These are phyloP conservation scores for Leishmania arabica DNA, from an alignment of 208 protist species.

Conservation along the genomic window DNA sequence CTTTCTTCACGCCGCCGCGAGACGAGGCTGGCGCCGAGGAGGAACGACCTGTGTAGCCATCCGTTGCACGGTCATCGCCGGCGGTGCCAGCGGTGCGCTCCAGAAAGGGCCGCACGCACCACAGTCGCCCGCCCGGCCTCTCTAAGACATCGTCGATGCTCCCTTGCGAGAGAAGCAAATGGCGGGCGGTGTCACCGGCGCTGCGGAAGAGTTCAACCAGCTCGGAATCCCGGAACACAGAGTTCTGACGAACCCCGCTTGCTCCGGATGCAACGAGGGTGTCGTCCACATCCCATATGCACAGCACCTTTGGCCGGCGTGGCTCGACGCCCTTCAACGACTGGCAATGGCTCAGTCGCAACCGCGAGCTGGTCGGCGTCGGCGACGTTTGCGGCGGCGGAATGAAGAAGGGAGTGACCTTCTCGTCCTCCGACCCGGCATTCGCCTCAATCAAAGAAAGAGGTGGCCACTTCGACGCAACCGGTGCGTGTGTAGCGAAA, in stretches of 20 bases:
- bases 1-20: slow-evolving; percentile 2
- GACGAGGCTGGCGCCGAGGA: neutral
- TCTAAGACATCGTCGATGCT: slow-evolving; percentile 87
- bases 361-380: slow-evolving; percentile 14
- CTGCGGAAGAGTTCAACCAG: slow-evolving; percentile 52
- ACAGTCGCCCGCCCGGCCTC: slow-evolving; percentile 25
- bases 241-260: slow-evolving; percentile 61
- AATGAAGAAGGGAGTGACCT: neutral
- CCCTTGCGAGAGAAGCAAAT: slow-evolving; percentile 82
- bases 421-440: neutral
- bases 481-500: neutral
- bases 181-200: slow-evolving; percentile 37
- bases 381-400: neutral
- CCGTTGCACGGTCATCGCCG: neutral
- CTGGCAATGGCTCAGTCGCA: neutral
- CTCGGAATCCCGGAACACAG: slow-evolving; percentile 56
- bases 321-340: slow-evolving; percentile 4
- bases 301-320: slow-evolving; percentile 46
- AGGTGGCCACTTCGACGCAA: neutral
- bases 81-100: slow-evolving; percentile 36
- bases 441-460: neutral
- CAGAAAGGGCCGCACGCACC: slow-evolving; percentile 46
- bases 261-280: slow-evolving; percentile 70
- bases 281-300: slow-evolving; percentile 88
- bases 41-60: neutral